A percentile compares a stretch with the other conserved stretches of the same genome.
phyloP scores from a whole-genome alignment of 148 eudicot genomes.

The Heliosperma pusillum region DNA sequence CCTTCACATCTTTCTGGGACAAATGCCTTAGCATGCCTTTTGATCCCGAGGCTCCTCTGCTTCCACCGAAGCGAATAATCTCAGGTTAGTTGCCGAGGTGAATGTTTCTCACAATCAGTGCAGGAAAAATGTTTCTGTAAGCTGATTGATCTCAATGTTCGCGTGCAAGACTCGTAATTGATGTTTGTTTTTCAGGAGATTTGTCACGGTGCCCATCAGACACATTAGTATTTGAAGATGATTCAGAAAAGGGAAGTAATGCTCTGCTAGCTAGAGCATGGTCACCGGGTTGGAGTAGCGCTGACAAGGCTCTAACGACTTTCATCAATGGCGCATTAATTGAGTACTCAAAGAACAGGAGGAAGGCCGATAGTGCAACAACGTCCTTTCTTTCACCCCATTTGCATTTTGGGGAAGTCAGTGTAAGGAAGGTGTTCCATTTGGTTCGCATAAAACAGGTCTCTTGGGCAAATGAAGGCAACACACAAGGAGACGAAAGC shows the following conservation, averaged over 20 bases:
- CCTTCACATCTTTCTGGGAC: conserved; percentile 81
- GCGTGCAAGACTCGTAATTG: not conserved
- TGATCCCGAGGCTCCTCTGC: conserved; percentile 94
- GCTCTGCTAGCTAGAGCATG: conserved; percentile 98
- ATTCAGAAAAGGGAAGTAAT: conserved; percentile 86
- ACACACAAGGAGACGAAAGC: conserved; percentile 82
- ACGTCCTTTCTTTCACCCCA: conserved; percentile 97
- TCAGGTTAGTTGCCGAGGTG: conserved; percentile 47
- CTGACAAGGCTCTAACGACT: conserved; percentile 78
- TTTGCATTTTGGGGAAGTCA: conserved; percentile 91
- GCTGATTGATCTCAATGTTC: not conserved
- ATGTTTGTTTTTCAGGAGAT: conserved; percentile 48
- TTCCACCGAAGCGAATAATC: conserved; percentile 83
- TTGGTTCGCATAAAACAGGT: conserved; percentile 81
- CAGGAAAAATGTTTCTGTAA: not conserved
- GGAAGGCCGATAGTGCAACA: conserved; percentile 96
- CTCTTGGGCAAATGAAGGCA: conserved; percentile 89
- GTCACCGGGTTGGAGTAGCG: conserved; percentile 99
- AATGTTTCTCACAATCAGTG: not conserved
- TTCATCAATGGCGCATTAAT: conserved; percentile 81
- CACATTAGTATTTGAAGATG: conserved; percentile 70
- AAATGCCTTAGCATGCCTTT: conserved; percentile 97
- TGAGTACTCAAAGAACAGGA: conserved; percentile 75
- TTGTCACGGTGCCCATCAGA: conserved; percentile 70
- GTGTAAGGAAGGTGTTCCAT: conserved; percentile 88